Base-by-base conservation (phyloP, 331 rosid species). In the Stylosanthes scabra region DNA sequence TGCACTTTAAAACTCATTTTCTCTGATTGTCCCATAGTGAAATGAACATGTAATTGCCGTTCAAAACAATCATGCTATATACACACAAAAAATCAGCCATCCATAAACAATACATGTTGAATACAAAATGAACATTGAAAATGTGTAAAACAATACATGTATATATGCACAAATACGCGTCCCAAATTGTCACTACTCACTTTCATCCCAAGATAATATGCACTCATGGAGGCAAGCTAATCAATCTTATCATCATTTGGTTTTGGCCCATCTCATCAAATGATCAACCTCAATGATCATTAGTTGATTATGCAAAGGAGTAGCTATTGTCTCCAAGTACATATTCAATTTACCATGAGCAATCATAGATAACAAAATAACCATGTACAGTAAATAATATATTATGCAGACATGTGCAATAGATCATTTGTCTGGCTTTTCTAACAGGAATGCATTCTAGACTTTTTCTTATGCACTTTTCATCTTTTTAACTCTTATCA, bases 21-120 rank as follows among this genome's bases (percentile, higher is more conserved):
- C 74, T 16, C 52, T 5, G 20, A 45, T 45, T 62, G 37, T 63
- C 39, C 34, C 15, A 7, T 8, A 25, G 28, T 49, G 55, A 14
- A 50, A 20, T 39, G 41, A 74, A 50, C 71, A 16, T 62, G 63
- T 59, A 71, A 45, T 28, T 41, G 13, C 31, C 12, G 75, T 41
- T 31, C 27, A 50, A n/a, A 67, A 20, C 25, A 20, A 20, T 20
- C 25, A 20, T 20, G 25, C 25, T 20, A 1, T 20, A 20, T 20
- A 20, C 25, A 20, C 25, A 20, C 25, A 20, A 20, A 20, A 20
- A 20, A 20, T 20, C 25, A 20, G 25, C 25, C 25, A 20, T 20
- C 25, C 25, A 20, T 20, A 20, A 0, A 20, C 1, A 20, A 20
- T 1, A 20, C 25, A 1, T 20, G 25, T 20, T 20, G 25, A 20